Base-by-base conservation (phyloP, 2,329 filamentous ascomycete genomes). In the Nemania diffusa region DNA sequence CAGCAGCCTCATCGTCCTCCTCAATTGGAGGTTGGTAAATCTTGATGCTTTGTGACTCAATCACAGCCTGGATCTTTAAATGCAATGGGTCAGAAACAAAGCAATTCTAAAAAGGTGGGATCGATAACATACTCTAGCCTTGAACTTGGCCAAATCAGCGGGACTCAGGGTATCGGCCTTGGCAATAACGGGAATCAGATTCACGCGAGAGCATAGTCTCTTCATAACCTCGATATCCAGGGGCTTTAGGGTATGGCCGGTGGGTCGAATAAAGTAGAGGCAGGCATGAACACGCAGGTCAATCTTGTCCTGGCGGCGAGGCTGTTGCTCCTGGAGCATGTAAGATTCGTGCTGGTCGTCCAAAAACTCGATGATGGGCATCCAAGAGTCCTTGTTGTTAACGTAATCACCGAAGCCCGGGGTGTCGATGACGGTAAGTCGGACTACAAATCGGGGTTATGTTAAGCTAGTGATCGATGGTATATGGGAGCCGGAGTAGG, bases 321-420 rank as follows among this genome's bases (percentile, higher is more conserved):
- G 96, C 85, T 99, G 96, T 84, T 99, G 96, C 89, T 99, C 96
- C 87, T 99, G 96, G 80, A 99, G 88, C 96, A 99, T 99, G 84
- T 99, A 99, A 42, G 96, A 99, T 87, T 99, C 96, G 82, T 99
- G 97, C 88, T 99, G 96, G 84, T 99, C 96, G 84, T 99, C 96
- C 78, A 99, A 88, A 87, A 99, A 99, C 84, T 99, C 96, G 83
- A 99, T 98, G 80, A 99, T 98, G 80, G 96, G 96, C 88, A 97
- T 97, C 96, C 96, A 99, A 71, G 96, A 98, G 83, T 99, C 96
- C 79, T 95, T 92, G 89, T 99, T 99, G 91, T 99, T 99, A 81
- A 99, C 96, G 80, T 99, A 99, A 88, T 99, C 96, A 82, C 96
- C 96, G 79, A 99, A 99, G 76, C 96, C 96, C 77, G 96, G 96